Evolutionary conservation across 768 basidiomycete genomes (phyloP), one percentile per base, ranked within the genome.

Genomic region (Mycena crocata): DNA sequence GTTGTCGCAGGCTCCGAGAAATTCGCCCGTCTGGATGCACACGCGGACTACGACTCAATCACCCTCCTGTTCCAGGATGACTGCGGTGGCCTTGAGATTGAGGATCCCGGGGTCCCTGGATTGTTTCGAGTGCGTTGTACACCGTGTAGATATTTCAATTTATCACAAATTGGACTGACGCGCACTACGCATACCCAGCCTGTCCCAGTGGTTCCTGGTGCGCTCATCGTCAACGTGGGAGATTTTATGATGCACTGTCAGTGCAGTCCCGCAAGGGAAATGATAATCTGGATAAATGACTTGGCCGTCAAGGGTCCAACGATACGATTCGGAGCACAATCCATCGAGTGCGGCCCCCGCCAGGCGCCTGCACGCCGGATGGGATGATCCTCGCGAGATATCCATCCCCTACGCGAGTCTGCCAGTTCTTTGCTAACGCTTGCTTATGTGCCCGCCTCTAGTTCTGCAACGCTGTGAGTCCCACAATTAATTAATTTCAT

Each of bases 51-150:
- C 65, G 83, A 84, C 8, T 85, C 82, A 1, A 77, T 89, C 21
- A 91, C 89, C 57, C 75, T 89, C 9, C 75, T 91, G 4, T 80
- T 90, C 54, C 89, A 90, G 75, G 89, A 90, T 69, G 79, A 83
- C 6, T 80, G 84, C 3, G 89, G 89, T 8, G 90, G 90, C 0
- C 79, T 91, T 6, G 88, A 91, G 70, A 84, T 90, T 7, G 86
- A 90, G 72, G 83, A 86, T 72, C 87, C 87, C 0, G 75, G 81
- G 45, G 71, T 75, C 23, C 82, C 85, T 6, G 87, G 85, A 2
- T 57, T 74, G 45, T 85, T 85, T 69, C 61, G 75, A 48, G 83
- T 82, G 62, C 40, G 77, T 56, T 24, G n/a, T n/a, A 1, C 19
- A 24, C 24, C 12, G 23, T 39, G 2, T 6, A 26, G 9, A 19